Evolutionary conservation across 495 filamentous ascomycete genomes (phyloP).

Genomic region (Achaetomiella virescens): DNA sequence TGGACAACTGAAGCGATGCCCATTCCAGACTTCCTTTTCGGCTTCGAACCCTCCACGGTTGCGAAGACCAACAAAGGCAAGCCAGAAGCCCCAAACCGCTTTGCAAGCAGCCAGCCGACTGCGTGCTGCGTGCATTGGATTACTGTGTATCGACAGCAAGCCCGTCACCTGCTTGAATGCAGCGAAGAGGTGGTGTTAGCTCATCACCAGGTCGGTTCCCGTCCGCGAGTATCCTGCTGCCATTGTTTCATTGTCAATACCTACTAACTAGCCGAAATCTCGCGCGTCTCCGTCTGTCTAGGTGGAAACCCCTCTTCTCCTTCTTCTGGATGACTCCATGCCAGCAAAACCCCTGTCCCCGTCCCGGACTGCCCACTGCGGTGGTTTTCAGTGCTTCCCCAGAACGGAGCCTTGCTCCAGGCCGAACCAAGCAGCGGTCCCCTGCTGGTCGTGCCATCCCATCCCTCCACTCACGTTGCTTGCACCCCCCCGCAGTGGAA

Average conservation of each 20-base stretch:
- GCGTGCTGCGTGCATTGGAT: too few relatives aligned
- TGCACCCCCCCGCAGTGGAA: constrained; percentile 30
- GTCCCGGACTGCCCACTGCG: constrained; percentile 9
- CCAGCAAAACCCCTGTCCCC: constrained; percentile 4
- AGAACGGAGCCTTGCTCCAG: background rate
- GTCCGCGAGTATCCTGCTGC: constrained; percentile 2
- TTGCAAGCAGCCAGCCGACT: too few relatives aligned
- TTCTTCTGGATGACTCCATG: constrained; percentile 2
- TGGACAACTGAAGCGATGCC: constrained; percentile 11
- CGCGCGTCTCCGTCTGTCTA: background rate
- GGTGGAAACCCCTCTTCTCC: background rate
- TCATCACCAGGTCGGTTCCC: constrained; percentile 23
- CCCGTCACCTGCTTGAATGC: background rate
- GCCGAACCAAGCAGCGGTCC: constrained; percentile 15
- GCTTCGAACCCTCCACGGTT: constrained; percentile 15
- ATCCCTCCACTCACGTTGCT: constrained; percentile 22
- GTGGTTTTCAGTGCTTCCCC: constrained; percentile 12
- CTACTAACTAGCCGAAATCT: too few relatives aligned
- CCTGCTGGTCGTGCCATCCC: constrained; percentile 20
- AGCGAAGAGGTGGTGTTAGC: constrained; percentile 16
- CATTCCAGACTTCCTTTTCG: constrained; percentile 9
- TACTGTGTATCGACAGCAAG: background rate
- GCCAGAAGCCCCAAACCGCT: too few relatives aligned
- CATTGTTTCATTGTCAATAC: constrained; percentile 4
- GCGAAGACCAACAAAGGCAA: background rate